Conservation (phyloP, 305 asterid genomes). For the Monarda citriodora region DNA sequence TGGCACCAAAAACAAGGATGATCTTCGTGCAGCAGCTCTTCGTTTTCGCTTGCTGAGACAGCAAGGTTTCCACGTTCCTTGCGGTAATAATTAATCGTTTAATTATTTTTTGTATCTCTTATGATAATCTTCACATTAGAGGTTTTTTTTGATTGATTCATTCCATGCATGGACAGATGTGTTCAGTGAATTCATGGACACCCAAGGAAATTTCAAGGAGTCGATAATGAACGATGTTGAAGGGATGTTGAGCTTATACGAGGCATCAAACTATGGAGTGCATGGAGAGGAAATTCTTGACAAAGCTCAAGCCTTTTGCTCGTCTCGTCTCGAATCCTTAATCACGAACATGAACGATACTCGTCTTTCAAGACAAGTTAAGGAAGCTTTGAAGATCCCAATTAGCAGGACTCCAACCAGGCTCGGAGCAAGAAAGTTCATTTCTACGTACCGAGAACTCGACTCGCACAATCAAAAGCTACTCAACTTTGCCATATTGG, state of each 20-base stretch:
- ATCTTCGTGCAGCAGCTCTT: constrained; percentile 27
- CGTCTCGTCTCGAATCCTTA: constrained; percentile 18
- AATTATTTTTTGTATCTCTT: no score
- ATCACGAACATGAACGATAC: neutral
- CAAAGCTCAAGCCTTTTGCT: constrained; percentile 32
- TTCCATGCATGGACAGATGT: constrained; percentile 20
- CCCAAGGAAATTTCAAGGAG: constrained; percentile 21
- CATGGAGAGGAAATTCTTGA: constrained; percentile 36
- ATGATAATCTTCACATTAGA: no score
- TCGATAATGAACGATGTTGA: constrained; percentile 12
- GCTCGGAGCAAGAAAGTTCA: constrained; percentile 23
- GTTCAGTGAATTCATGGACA: constrained; percentile 24
- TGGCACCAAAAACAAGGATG: neutral
- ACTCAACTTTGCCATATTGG: constrained; percentile 30
- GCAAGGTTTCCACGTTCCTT: constrained; percentile 31
- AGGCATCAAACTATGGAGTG: constrained; percentile 30
- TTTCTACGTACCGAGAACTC: constrained; percentile 24
- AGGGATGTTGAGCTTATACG: constrained; percentile 32
- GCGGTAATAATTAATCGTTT: constrained; percentile 14
- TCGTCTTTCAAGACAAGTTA: constrained; percentile 7
- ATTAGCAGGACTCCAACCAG: constrained; percentile 24
- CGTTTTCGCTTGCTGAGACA: constrained; percentile 37
- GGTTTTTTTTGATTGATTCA: no score
- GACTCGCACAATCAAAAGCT: constrained; percentile 16
- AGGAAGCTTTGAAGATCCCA: constrained; percentile 27